Evolutionary conservation across 2,329 filamentous ascomycete species (phyloP).

Genomic region (Fusarium keratoplasticum): DNA sequence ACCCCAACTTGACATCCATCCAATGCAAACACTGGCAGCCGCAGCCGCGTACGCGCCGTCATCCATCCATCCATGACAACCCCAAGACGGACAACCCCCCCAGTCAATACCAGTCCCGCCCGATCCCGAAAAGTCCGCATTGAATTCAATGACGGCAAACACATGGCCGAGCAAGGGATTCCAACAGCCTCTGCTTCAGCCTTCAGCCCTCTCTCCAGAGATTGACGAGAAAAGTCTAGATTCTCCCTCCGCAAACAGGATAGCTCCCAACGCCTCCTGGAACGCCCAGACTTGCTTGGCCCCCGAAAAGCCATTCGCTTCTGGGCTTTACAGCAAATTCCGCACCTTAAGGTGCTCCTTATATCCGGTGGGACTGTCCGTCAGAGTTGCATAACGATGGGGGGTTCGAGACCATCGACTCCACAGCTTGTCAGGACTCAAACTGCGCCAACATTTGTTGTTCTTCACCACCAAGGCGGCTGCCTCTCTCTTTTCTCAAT

Average conservation of each 20-base stretch:
- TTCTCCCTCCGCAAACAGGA: neutral
- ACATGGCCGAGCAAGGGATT: neutral
- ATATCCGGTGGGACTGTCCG: slow-evolving; percentile 9
- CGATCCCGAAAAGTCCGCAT: neutral
- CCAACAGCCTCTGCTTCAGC: neutral
- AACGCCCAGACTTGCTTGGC: neutral
- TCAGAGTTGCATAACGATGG: slow-evolving; percentile 6
- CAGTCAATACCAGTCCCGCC: neutral
- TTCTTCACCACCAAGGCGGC: neutral
- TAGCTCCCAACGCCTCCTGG: neutral
- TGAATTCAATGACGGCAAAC: neutral
- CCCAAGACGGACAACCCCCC: neutral
- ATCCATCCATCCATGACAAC: neutral
- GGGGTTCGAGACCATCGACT: neutral
- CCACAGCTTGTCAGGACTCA: neutral
- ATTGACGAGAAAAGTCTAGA: neutral
- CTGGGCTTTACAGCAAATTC: neutral
- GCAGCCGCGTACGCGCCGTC: neutral
- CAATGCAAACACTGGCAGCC: neutral
- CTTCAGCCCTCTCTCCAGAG: neutral
- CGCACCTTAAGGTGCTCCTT: neutral
- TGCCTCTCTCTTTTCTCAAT: neutral
- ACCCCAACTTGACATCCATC: neutral
- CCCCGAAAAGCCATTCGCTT: neutral
- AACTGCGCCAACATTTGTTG: neutral